These are phyloP conservation scores for Xylariomycetidae sp. DNA, from an alignment of 2,329 filamentous ascomycete species.

Conservation along the genomic window DNA sequence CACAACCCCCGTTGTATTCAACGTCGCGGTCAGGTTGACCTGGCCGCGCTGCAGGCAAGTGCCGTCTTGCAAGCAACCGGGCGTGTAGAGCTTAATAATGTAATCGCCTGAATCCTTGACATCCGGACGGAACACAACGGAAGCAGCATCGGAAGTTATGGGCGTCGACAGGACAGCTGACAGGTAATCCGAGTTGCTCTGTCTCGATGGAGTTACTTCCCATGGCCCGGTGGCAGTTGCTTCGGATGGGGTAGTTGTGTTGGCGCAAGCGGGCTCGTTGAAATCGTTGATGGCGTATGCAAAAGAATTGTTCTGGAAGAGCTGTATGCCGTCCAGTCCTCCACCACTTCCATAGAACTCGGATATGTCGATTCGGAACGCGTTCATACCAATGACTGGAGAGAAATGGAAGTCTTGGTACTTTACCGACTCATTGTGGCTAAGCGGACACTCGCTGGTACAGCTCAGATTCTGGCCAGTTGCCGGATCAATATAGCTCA, in stretches of 20 bases:
- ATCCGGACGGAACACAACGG: conserved; percentile 75
- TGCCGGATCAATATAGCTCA: conserved; percentile 77
- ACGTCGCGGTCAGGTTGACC: conserved; percentile 72
- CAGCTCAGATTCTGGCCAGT: conserved; percentile 65
- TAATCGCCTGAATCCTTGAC: conserved; percentile 89
- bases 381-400: conserved; percentile 80
- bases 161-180: conserved; percentile 55
- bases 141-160: conserved; percentile 52
- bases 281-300: conserved; percentile 80
- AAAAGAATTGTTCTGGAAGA: conserved; percentile 81
- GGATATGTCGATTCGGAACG: conserved; percentile 77
- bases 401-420: conserved; percentile 93
- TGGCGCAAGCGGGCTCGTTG: conserved; percentile 80
- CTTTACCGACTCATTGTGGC: conserved; percentile 54
- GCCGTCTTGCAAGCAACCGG: conserved; percentile 76
- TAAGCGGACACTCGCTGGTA: conserved; percentile 79
- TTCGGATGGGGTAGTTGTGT: conserved; percentile 55
- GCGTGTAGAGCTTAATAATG: conserved; percentile 84
- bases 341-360: conserved; percentile 83
- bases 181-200: conserved; percentile 72
- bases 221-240: conserved; percentile 70
- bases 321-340: conserved; percentile 77
- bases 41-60: conserved; percentile 71
- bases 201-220: conserved; percentile 58
- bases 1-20: conserved; percentile 37